Percentiles rank a stretch among this genome's conserved stretches.
Evolutionary conservation across 2,329 filamentous ascomycete genomes (phyloP).

Genomic region (Trichoderma pleuroti): DNA sequence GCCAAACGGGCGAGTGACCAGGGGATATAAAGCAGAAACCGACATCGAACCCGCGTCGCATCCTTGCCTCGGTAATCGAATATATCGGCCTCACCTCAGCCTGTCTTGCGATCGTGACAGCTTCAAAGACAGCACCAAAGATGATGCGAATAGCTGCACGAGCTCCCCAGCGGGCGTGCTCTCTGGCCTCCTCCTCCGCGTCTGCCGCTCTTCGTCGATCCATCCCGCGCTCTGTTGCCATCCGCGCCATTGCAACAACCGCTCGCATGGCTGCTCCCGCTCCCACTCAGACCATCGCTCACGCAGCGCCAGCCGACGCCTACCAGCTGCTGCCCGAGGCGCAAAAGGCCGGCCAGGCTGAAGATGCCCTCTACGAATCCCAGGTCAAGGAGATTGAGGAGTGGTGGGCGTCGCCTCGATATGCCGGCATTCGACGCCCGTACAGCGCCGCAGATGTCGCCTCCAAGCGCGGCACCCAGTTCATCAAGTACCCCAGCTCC

Average conservation of each 20-base stretch:
- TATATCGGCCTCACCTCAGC: not conserved
- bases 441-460: conserved; percentile 90
- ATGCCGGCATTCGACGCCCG: conserved; percentile 82
- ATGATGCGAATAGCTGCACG: conserved; percentile 36
- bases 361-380: conserved; percentile 80
- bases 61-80: conserved; percentile 4
- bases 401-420: conserved; percentile 88
- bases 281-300: conserved; percentile 22
- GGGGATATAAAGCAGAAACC: not conserved
- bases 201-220: conserved; percentile 22
- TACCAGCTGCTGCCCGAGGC: conserved; percentile 81
- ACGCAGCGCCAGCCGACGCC: conserved; percentile 58
- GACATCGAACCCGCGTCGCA: not conserved
- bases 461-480: conserved; percentile 83
- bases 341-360: conserved; percentile 72
- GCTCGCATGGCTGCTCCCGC: conserved; percentile 30
- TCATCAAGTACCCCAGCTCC: conserved; percentile 86
- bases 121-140: not conserved
- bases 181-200: conserved; percentile 22
- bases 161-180: conserved; percentile 29
- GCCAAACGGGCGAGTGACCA: not conserved
- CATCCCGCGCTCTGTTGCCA: conserved; percentile 22
- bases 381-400: conserved; percentile 81
- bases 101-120: not conserved
- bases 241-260: conserved; percentile 33